Conservation (phyloP, 1,284 basidiomycete species). For the Sporisorium graminicola region DNA sequence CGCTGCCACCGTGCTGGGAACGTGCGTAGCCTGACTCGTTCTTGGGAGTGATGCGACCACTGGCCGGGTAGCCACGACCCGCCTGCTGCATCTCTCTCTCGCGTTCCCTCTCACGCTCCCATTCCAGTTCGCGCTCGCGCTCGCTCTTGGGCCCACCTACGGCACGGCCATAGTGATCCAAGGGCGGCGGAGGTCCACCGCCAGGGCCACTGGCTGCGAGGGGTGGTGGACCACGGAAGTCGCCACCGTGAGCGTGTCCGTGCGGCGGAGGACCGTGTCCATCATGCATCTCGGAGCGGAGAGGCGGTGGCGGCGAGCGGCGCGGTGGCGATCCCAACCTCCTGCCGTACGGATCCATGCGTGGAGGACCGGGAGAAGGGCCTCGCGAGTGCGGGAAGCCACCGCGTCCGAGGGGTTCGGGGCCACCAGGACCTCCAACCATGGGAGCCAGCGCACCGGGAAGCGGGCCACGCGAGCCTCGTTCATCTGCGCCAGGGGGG, state of each 20-base stretch:
- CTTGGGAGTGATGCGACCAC: constrained; percentile 53
- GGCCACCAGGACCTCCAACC: constrained; percentile 35
- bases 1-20: constrained; percentile 53
- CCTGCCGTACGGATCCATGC: constrained; percentile 44
- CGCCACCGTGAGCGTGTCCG: constrained; percentile 25
- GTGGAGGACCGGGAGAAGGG: constrained; percentile 43
- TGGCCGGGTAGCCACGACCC: constrained; percentile 38
- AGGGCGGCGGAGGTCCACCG: constrained; percentile 41
- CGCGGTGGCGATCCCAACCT: constrained; percentile 49
- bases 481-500: constrained; percentile 55
- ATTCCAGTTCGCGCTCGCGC: constrained; percentile 52
- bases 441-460: constrained; percentile 45
- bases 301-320: constrained; percentile 41
- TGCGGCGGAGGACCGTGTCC: constrained; percentile 24
- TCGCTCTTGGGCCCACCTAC: constrained; percentile 45
- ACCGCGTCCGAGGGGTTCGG: constrained; percentile 26
- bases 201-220: constrained; percentile 29
- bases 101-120: constrained; percentile 51
- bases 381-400: constrained; percentile 49
- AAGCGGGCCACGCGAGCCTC: constrained; percentile 44
- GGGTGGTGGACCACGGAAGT: constrained; percentile 40
- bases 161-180: constrained; percentile 50
- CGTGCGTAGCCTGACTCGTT: constrained; percentile 44
- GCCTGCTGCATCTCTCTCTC: constrained; percentile 47
- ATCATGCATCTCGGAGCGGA: constrained; percentile 34